These are phyloP conservation scores for Rubroshorea leprosula DNA, from an alignment of 345 rosid species.

Conservation along the genomic window DNA sequence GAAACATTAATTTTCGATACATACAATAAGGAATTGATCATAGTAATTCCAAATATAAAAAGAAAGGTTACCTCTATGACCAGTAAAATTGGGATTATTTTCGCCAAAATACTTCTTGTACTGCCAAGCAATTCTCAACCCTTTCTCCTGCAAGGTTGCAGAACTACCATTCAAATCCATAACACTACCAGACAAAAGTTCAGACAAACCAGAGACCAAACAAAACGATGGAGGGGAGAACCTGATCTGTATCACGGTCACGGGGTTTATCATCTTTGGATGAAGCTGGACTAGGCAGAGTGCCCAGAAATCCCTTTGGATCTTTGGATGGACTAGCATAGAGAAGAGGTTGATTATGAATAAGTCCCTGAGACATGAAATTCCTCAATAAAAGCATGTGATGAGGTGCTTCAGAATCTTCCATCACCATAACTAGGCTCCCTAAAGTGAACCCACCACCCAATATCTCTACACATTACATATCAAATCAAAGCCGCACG, in stretches of 20 bases:
- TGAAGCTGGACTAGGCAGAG: slow-evolving; percentile 66
- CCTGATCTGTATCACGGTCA: slow-evolving; percentile 43
- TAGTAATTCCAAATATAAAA: neutral
- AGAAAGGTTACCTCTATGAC: slow-evolving; percentile 29
- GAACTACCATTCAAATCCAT: slow-evolving; percentile 8
- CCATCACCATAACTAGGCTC: slow-evolving; percentile 89
- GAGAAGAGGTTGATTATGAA: slow-evolving; percentile 71
- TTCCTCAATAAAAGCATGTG: slow-evolving; percentile 89
- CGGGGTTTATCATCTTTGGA: slow-evolving; percentile 59
- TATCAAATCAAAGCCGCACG: neutral
- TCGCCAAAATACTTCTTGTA: slow-evolving; percentile 76
- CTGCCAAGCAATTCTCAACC: slow-evolving; percentile 90
- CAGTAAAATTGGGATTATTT: slow-evolving; percentile 39
- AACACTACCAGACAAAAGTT: slow-evolving; percentile 1
- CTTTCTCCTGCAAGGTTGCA: slow-evolving; percentile 46
- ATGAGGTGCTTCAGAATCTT: slow-evolving; percentile 97
- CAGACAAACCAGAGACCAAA: neutral
- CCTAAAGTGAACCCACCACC: slow-evolving; percentile 90
- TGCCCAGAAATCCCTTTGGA: slow-evolving; percentile 81
- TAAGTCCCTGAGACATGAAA: slow-evolving; percentile 96
- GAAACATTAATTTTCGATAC: neutral
- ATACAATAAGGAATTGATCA: neutral
- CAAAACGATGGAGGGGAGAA: slow-evolving; percentile 13
- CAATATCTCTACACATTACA: slow-evolving; percentile 46
- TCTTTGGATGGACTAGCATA: slow-evolving; percentile 78